These are phyloP conservation scores for Rhodofomes roseus DNA, from an alignment of 1,284 basidiomycete genomes.

Conservation along the genomic window DNA sequence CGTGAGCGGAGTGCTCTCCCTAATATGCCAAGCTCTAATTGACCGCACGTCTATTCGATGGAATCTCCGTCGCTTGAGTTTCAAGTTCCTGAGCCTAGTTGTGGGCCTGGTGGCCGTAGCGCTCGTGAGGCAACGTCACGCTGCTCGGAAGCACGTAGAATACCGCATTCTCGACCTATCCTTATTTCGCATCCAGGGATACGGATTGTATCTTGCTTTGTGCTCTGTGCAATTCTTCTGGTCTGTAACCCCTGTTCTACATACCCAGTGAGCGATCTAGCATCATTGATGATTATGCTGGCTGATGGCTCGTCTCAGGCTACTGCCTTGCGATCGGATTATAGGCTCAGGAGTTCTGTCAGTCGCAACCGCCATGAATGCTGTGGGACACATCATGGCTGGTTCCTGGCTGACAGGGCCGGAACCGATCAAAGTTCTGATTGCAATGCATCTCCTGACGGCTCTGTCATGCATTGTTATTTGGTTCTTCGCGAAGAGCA, in stretches of 20 bases:
- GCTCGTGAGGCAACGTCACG: constrained; percentile 1
- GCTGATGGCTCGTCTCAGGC: background rate
- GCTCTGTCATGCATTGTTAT: constrained; percentile 4
- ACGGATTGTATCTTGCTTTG: background rate
- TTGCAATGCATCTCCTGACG: background rate
- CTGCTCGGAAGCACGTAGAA: background rate
- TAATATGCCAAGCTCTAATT: background rate
- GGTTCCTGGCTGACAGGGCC: constrained; percentile 5
- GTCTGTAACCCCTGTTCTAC: constrained; percentile 1
- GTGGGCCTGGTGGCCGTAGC: background rate
- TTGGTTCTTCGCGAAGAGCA: constrained; percentile 4
- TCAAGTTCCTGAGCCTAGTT: background rate
- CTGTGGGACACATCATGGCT: background rate
- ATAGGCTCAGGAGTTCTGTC: constrained; percentile 2
- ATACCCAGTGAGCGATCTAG: constrained; percentile 3
- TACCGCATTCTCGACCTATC: constrained; percentile 2
- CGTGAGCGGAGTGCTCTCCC: background rate
- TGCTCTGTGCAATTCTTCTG: constrained; percentile 5
- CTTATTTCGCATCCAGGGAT: background rate
- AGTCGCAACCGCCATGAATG: background rate
- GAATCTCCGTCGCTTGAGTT: constrained; percentile 3
- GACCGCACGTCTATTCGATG: constrained; percentile 3
- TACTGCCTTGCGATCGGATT: constrained; percentile 3
- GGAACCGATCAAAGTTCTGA: constrained; percentile 5
- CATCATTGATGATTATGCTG: background rate